Conservation (phyloP, 768 basidiomycete species). For the Suillus clintonianus region DNA sequence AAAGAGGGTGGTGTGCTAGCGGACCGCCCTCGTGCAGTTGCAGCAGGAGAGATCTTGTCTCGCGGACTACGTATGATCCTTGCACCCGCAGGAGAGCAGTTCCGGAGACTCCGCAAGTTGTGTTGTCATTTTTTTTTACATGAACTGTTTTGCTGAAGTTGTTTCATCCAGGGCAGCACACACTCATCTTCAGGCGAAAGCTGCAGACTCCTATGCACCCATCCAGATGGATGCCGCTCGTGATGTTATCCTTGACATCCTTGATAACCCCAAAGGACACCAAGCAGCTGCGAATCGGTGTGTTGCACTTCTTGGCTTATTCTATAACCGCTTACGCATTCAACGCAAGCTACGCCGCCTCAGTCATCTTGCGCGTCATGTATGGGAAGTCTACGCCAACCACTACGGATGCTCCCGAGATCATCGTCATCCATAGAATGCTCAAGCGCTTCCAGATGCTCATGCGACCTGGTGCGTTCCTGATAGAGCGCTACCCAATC, state of each 20-base stretch:
- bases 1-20: conserved; percentile 57
- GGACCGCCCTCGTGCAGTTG: conserved; percentile 55
- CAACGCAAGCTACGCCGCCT: conserved; percentile 28
- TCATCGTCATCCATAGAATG: conserved; percentile 34
- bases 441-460: conserved; percentile 35
- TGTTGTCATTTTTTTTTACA: conserved; percentile 4
- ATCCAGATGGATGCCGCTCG: conserved; percentile 42
- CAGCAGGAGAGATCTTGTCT: conserved; percentile 59
- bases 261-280: conserved; percentile 38
- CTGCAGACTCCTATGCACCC: conserved; percentile 47
- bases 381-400: conserved; percentile 37
- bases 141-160: background rate
- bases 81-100: conserved; percentile 56
- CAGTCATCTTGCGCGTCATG: conserved; percentile 34
- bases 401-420: conserved; percentile 27
- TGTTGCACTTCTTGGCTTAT: conserved; percentile 46
- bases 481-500: conserved; percentile 39
- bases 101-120: conserved; percentile 62
- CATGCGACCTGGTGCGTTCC: conserved; percentile 36
- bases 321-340: conserved; percentile 32
- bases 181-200: conserved; percentile 57
- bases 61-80: conserved; percentile 61
- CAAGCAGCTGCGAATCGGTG: conserved; percentile 52
- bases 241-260: conserved; percentile 33
- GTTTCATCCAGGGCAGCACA: conserved; percentile 48